These are phyloP conservation scores for Collybia sp. DNA, from an alignment of 768 basidiomycete species.

Conservation along the genomic window DNA sequence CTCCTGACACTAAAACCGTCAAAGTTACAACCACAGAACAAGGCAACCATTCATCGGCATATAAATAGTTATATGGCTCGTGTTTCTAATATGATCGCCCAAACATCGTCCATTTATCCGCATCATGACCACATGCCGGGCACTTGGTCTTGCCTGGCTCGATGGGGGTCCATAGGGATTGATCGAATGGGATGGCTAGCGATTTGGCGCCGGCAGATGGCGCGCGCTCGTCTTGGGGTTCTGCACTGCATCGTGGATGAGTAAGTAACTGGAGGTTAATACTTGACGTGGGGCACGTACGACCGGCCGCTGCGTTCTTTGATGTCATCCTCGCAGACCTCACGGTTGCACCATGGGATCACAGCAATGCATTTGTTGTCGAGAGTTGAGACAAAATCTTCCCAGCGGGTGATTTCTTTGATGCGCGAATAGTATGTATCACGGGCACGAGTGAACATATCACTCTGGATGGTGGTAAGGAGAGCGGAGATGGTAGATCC, in stretches of 20 bases:
- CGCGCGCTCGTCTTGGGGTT: constrained; percentile 89
- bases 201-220: constrained; percentile 98
- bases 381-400: constrained; percentile 86
- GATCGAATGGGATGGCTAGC: constrained; percentile 94
- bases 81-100: constrained; percentile 72
- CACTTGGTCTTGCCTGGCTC: constrained; percentile 86
- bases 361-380: constrained; percentile 85
- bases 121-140: constrained; percentile 79
- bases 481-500: constrained; percentile 51
- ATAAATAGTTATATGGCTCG: too few relatives aligned
- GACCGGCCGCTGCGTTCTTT: constrained; percentile 88
- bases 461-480: constrained; percentile 81
- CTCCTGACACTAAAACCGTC: too few relatives aligned
- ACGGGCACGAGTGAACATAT: constrained; percentile 83
- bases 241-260: constrained; percentile 44
- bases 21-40: too few relatives aligned
- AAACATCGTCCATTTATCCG: constrained; percentile 97
- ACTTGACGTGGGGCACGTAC: constrained; percentile 37
- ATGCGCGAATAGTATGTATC: constrained; percentile 66
- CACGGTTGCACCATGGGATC: constrained; percentile 95
- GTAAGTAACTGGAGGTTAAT: constrained; percentile 9
- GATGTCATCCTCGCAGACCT: constrained; percentile 95
- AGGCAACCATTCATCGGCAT: too few relatives aligned
- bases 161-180: constrained; percentile 75
- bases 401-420: constrained; percentile 79